phyloP scores from a whole-genome alignment of 2,329 filamentous ascomycete species.

The Lizonia empirigonia region DNA sequence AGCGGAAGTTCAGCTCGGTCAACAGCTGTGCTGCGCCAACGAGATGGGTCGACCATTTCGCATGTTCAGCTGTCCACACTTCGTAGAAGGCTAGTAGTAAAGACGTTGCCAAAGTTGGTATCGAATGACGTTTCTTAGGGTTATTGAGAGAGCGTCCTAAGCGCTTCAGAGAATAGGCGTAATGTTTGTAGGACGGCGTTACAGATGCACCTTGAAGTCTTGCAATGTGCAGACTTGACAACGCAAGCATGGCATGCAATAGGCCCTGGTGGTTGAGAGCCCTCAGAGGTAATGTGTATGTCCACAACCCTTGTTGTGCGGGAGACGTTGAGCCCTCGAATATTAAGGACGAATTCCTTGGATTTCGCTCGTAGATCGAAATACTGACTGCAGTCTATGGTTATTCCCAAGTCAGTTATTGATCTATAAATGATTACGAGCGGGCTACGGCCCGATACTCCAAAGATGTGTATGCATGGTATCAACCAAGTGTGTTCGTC shows the following conservation, averaged over 20 bases:
- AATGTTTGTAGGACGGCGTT: constrained; percentile 87
- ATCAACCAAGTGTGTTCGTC: too few species aligned
- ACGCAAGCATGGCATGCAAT: constrained; percentile 86
- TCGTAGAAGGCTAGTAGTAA: constrained; percentile 90
- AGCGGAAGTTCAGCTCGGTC: constrained; percentile 77
- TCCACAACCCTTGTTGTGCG: constrained; percentile 58
- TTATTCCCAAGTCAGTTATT: constrained; percentile 9
- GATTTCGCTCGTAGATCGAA: constrained; percentile 85
- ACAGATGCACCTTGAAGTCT: constrained; percentile 75
- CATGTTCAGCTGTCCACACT: constrained; percentile 91
- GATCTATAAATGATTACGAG: not conserved
- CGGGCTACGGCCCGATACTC: too few species aligned
- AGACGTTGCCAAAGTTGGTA: constrained; percentile 85
- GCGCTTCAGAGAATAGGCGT: constrained; percentile 80
- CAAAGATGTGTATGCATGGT: too few species aligned
- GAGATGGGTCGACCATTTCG: constrained; percentile 94
- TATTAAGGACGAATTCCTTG: constrained; percentile 71
- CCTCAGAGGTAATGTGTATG: constrained; percentile 77
- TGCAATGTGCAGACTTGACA: constrained; percentile 86
- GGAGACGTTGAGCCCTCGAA: constrained; percentile 56
- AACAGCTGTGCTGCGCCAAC: constrained; percentile 83
- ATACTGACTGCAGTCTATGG: constrained; percentile 74
- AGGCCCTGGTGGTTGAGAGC: constrained; percentile 85
- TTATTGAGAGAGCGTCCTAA: constrained; percentile 77
- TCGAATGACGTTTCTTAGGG: constrained; percentile 71